phyloP scores from a whole-genome alignment of 306 rosid species.

The Cicer chorassanicum region DNA sequence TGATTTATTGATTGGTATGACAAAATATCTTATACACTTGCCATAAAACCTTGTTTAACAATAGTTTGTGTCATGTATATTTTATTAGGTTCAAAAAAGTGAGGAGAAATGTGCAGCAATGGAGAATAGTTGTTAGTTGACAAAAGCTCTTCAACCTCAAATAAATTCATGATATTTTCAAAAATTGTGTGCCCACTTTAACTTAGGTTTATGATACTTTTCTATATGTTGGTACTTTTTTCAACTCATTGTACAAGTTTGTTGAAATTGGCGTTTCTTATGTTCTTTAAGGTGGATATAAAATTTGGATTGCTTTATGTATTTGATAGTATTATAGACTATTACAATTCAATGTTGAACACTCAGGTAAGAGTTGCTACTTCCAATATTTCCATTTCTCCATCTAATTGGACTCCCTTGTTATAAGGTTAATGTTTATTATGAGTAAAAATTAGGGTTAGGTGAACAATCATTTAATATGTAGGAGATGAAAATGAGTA shows the following conservation, averaged over 20 bases:
- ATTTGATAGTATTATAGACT: background rate
- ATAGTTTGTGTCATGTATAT: background rate
- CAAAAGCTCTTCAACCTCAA: background rate
- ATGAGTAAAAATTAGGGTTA: no score
- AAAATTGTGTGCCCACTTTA: background rate
- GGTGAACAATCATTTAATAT: no score
- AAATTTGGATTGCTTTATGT: background rate
- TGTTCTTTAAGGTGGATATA: background rate
- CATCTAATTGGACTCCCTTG: no score
- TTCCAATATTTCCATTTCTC: no score
- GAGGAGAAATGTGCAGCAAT: background rate
- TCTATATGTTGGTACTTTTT: background rate
- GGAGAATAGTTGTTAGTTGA: background rate
- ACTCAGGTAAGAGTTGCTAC: no score
- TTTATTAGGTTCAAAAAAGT: background rate
- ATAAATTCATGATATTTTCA: background rate
- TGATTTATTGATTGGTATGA: background rate
- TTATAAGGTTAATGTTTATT: no score
- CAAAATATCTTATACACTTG: background rate
- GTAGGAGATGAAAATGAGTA: no score
- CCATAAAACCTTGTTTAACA: background rate
- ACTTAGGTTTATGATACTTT: background rate
- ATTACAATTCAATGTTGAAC: no score
- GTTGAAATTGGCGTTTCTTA: background rate
- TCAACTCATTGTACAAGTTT: background rate